phyloP scores from a whole-genome alignment of 176 grass and related monocot genomes.

The Raddia distichophylla region DNA sequence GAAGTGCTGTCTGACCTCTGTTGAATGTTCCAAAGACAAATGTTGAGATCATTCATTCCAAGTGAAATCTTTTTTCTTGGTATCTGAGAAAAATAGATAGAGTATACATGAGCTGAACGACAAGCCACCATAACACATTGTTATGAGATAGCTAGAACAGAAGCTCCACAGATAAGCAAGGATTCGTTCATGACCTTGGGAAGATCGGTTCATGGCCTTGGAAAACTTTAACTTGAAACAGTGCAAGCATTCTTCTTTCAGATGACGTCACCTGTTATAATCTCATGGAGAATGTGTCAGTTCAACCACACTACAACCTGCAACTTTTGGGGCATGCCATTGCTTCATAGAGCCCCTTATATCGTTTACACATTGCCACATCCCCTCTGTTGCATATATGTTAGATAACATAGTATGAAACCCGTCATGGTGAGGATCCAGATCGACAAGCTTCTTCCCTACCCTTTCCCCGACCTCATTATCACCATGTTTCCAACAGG shows the following conservation, averaged over 20 bases:
- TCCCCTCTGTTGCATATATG: constrained; percentile 83
- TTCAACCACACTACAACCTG: constrained; percentile 66
- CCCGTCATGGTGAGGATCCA: constrained; percentile 80
- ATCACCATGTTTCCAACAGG: constrained; percentile 86
- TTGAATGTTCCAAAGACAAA: constrained; percentile 31
- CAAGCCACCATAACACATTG: not conserved
- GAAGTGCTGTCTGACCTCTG: constrained; percentile 8
- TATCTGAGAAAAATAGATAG: constrained; percentile 19
- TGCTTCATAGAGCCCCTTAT: constrained; percentile 78
- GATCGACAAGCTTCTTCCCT: constrained; percentile 67
- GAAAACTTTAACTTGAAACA: constrained; percentile 18
- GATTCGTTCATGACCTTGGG: not conserved
- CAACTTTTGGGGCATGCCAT: constrained; percentile 57
- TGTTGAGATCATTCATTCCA: not conserved
- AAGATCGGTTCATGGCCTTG: not conserved
- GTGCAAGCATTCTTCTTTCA: constrained; percentile 17
- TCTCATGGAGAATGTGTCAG: constrained; percentile 36
- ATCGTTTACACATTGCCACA: constrained; percentile 74
- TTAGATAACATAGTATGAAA: constrained; percentile 85
- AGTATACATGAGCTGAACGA: constrained; percentile 6
- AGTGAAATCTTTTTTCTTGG: constrained; percentile 19
- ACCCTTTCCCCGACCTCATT: constrained; percentile 72
- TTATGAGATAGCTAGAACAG: not conserved
- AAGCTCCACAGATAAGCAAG: constrained; percentile 6
- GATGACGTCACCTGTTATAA: constrained; percentile 24